Conservation (phyloP, 805 yeast species). For the Candida parachauliodes region DNA sequence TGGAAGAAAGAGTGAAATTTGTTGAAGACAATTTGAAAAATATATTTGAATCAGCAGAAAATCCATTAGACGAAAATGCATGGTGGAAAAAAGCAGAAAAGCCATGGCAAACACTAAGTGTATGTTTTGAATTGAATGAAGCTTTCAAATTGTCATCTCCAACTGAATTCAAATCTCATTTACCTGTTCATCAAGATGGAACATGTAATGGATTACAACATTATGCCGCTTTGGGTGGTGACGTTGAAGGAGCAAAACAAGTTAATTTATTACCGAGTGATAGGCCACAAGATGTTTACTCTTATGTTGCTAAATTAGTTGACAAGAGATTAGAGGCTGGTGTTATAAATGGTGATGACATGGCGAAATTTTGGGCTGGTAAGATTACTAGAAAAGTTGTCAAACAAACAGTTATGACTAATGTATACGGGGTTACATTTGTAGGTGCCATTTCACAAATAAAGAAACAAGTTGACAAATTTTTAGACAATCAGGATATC, state of each 20-base stretch:
- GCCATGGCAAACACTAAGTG: constrained; percentile 38
- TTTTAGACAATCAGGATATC: constrained; percentile 50
- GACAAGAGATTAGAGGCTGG: constrained; percentile 11
- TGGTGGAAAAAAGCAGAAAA: constrained; percentile 39
- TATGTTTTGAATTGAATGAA: constrained; percentile 32
- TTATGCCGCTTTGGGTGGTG: constrained; percentile 41
- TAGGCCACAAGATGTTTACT: constrained; percentile 29
- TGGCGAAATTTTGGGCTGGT: constrained; percentile 15
- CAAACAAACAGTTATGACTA: constrained; percentile 44
- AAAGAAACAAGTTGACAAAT: constrained; percentile 17
- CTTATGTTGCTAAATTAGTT: constrained; percentile 28
- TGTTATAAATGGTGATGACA: constrained; percentile 1
- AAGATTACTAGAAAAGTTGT: constrained; percentile 30
- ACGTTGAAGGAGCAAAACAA: constrained; percentile 34
- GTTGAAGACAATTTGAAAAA: constrained; percentile 18
- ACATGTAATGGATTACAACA: constrained; percentile 46
- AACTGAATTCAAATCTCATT: constrained; percentile 13
- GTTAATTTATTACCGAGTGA: constrained; percentile 30
- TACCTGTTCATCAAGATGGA: constrained; percentile 43
- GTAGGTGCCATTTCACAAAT: constrained; percentile 37
- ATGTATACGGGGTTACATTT: constrained; percentile 41
- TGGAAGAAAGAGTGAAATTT: constrained; percentile 21
- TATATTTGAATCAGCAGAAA: constrained; percentile 24
- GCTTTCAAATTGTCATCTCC: constrained; percentile 18
- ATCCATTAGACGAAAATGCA: constrained; percentile 21